phyloP scores from a whole-genome alignment of 2,329 filamentous ascomycete species.

The Scleromitrula shiraiana region DNA sequence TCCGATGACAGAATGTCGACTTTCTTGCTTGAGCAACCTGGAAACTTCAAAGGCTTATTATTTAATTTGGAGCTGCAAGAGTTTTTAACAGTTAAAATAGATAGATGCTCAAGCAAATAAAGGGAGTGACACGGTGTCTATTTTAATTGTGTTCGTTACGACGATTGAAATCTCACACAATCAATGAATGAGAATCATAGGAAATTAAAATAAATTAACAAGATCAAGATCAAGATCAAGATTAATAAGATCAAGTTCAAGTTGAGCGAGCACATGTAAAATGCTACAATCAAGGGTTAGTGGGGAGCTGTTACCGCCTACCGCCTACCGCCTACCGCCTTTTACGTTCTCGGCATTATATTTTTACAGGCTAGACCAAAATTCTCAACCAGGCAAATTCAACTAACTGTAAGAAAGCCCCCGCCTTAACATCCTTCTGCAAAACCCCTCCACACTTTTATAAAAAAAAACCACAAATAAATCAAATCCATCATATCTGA shows the following conservation, averaged over 20 bases:
- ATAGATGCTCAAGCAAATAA: background rate
- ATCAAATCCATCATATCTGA: slow-evolving; percentile 9
- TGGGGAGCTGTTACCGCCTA: background rate
- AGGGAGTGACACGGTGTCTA: background rate
- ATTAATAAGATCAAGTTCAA: background rate
- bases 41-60: background rate
- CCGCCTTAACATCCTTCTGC: slow-evolving; percentile 1
- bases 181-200: background rate
- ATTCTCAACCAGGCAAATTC: too few species aligned
- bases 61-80: too few species aligned
- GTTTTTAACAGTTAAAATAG: too few species aligned
- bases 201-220: background rate
- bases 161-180: background rate
- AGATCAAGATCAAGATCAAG: slow-evolving; percentile 6
- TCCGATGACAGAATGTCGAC: slow-evolving; percentile 4
- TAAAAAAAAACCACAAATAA: background rate
- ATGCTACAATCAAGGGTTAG: slow-evolving; percentile 2
- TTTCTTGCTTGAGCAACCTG: slow-evolving; percentile 1
- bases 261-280: slow-evolving; percentile 8
- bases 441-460: background rate
- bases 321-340: too few species aligned
- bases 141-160: background rate
- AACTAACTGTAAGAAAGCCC: too few species aligned
- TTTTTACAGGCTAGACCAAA: too few species aligned
- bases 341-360: too few species aligned